Evolutionary conservation across 805 yeast genomes (phyloP).

Genomic region (Spathaspora hagerdaliae): DNA sequence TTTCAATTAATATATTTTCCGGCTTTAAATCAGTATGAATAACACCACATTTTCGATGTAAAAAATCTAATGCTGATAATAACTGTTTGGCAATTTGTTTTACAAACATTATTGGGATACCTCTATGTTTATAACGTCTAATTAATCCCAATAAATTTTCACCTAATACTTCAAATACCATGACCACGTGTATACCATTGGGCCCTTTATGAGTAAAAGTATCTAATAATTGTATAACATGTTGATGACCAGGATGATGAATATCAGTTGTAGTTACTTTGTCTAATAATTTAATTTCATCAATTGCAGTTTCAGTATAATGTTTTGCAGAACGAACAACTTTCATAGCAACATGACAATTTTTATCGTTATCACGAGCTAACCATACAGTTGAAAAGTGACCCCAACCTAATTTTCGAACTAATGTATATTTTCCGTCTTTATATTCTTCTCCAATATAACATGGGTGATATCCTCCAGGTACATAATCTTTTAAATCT

Average conservation of each 20-base stretch:
- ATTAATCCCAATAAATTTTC: constrained; percentile 87
- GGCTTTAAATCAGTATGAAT: constrained; percentile 74
- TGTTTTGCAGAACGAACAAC: constrained; percentile 88
- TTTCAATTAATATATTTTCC: constrained; percentile 72
- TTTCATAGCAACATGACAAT: constrained; percentile 86
- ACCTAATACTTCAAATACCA: constrained; percentile 97
- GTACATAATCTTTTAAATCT: constrained; percentile 74
- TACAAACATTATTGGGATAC: constrained; percentile 72
- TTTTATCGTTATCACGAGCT: constrained; percentile 56
- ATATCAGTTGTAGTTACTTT: constrained; percentile 60
- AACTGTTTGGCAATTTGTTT: constrained; percentile 81
- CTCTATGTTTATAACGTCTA: constrained; percentile 70
- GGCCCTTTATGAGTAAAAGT: constrained; percentile 84
- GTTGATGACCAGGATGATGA: constrained; percentile 75
- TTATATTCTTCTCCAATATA: constrained; percentile 81
- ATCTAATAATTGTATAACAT: constrained; percentile 77
- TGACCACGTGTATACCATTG: constrained; percentile 89
- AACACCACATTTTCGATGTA: constrained; percentile 70
- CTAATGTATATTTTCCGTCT: constrained; percentile 69
- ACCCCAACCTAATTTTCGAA: constrained; percentile 97
- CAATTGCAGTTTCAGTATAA: constrained; percentile 91
- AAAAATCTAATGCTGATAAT: constrained; percentile 64
- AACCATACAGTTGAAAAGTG: constrained; percentile 96
- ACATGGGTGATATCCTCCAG: constrained; percentile 97
- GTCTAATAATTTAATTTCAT: constrained; percentile 79